These are phyloP conservation scores for Boletus speciosus DNA, from an alignment of 768 basidiomycete species.

Conservation along the genomic window DNA sequence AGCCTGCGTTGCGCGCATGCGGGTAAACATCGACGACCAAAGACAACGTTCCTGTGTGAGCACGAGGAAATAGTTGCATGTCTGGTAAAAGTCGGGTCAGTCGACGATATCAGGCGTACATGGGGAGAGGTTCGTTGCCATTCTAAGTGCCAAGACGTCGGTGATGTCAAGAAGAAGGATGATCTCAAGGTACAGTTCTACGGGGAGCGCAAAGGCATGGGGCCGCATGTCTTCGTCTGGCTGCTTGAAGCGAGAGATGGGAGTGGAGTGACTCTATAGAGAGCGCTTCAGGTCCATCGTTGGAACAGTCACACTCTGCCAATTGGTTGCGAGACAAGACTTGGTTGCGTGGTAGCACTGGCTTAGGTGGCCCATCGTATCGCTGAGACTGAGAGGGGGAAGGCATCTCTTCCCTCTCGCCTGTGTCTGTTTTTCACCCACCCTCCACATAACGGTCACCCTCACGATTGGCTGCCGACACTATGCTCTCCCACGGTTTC, in stretches of 20 bases:
- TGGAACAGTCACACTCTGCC: neutral
- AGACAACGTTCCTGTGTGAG: constrained; percentile 17
- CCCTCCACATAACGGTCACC: too few relatives aligned
- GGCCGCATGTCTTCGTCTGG: neutral
- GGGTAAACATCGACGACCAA: constrained; percentile 18
- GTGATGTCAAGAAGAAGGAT: constrained; percentile 11
- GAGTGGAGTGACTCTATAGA: too few relatives aligned
- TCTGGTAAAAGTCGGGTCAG: constrained; percentile 11
- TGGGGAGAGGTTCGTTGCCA: neutral
- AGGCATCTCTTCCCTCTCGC: too few relatives aligned
- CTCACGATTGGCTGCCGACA: too few relatives aligned
- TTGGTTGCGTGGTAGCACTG: too few relatives aligned
- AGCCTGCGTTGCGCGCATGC: constrained; percentile 10
- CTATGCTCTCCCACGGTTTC: too few relatives aligned
- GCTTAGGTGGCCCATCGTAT: too few relatives aligned
- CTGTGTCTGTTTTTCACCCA: too few relatives aligned
- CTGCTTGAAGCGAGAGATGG: neutral
- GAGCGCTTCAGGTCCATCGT: neutral
- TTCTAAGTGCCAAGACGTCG: constrained; percentile 17
- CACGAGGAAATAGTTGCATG: constrained; percentile 19
- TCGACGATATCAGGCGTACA: neutral
- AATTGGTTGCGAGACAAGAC: neutral
- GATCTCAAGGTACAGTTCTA: constrained; percentile 17
- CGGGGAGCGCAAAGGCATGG: constrained; percentile 7
- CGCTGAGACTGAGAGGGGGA: too few relatives aligned